These are phyloP conservation scores for Tricladium varicosporioides DNA, from an alignment of 2,329 filamentous ascomycete genomes.

Conservation along the genomic window DNA sequence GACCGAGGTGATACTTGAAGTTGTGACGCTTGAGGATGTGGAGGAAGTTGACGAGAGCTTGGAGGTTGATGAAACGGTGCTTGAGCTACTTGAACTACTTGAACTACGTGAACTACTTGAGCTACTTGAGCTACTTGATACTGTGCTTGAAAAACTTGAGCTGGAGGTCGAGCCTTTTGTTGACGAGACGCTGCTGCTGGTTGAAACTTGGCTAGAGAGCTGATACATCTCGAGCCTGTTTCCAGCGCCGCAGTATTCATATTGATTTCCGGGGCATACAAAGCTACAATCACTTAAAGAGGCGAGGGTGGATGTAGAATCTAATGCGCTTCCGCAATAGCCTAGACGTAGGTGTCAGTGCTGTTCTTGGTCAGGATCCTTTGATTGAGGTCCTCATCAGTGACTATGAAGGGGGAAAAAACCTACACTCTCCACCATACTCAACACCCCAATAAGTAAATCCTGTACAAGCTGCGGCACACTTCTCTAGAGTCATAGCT, in stretches of 20 bases:
- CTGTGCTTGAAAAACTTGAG: not conserved
- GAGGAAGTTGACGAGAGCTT: not conserved
- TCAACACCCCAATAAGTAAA: slow-evolving; percentile 40
- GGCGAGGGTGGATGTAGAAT: slow-evolving; percentile 15
- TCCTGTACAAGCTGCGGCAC: slow-evolving; percentile 28
- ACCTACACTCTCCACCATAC: slow-evolving; percentile 37
- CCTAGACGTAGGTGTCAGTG: slow-evolving; percentile 24
- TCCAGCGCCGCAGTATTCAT: slow-evolving; percentile 36
- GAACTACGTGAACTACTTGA: slow-evolving; percentile 1
- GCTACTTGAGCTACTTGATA: not conserved
- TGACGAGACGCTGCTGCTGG: slow-evolving; percentile 8
- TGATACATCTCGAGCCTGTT: slow-evolving; percentile 27
- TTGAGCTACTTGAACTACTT: slow-evolving; percentile 1
- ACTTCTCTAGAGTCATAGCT: slow-evolving; percentile 35
- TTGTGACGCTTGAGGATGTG: slow-evolving; percentile 9
- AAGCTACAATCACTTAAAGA: slow-evolving; percentile 24
- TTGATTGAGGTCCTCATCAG: not conserved
- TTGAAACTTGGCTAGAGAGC: slow-evolving; percentile 31
- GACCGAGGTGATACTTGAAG: slow-evolving; percentile 2
- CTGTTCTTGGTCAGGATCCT: slow-evolving; percentile 29
- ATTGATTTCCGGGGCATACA: slow-evolving; percentile 28
- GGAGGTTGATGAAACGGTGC: slow-evolving; percentile 5
- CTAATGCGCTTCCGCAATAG: slow-evolving; percentile 33
- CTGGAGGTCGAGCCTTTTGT: not conserved
- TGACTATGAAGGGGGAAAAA: not conserved